Evolutionary conservation across 148 eudicot genomes (phyloP), one percentile per base, ranked within the genome.

Genomic region (Diospyros lotus): DNA sequence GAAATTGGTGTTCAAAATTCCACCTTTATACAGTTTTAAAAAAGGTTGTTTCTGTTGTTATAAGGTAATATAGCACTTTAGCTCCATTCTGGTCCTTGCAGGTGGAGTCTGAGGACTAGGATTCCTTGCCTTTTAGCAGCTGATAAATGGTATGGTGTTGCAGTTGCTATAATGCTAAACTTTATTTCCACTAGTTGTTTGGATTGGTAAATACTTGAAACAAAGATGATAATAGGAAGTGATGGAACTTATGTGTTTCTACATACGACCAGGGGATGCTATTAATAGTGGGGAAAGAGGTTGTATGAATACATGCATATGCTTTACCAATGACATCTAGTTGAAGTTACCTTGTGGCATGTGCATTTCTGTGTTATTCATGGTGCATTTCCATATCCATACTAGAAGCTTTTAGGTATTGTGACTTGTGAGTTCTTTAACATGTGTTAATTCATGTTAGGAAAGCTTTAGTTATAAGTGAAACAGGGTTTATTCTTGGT

Each of bases 101-200:
- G 11, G 52, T 44, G 12, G 52, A 65, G 45, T n/a, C 44, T 2
- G 44, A 66, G 14, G 54, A 44, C n/a, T 46, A 28, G 28, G 28
- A 28, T 28, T 40, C 68, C 43, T 66, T 66, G 44, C 17, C 17
- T 39, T 39, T 45, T 13, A 6, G 54, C 40, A 45, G 69, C 69
- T 45, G 68, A 46, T 17, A n/a, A 44, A 66, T n/a, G 46, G 69
- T 44, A n/a, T 17, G 28, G 69, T 46, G 44, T 66, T 66, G 53
- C 44, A 51, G 28, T 43, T 17, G 18, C 44, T 65, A 28, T 43
- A 65, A 2, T 44, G 7, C 69, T 14, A 65, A 3, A 2, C 9
- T 66, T 66, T n/a, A 39, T 45, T 66, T 56, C 18, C n/a, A 2
- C 46, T 45, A 56, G 48, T 66, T 17, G 6, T 40, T 45, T 67